A percentile compares a stretch with the other conserved stretches of the same genome.
These are phyloP conservation scores for Pichia inconspicua DNA, from an alignment of 1,139 yeast genomes.

Conservation along the genomic window DNA sequence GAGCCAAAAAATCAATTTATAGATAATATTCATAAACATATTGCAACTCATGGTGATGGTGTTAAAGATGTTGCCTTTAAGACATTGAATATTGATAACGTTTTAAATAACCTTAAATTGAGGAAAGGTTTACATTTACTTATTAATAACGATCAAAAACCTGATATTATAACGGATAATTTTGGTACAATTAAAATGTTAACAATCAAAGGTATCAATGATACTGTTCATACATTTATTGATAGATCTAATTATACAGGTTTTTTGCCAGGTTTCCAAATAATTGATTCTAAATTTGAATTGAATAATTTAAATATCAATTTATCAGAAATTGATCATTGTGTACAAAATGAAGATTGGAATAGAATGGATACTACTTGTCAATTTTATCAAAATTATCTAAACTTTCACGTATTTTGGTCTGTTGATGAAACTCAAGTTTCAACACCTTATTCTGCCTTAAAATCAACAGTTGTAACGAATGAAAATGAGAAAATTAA, in stretches of 20 bases:
- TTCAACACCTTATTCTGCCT: conserved; percentile 60
- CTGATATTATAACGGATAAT: conserved; percentile 36
- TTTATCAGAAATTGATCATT: conserved; percentile 54
- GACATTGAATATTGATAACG: conserved; percentile 24
- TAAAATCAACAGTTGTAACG: conserved; percentile 71
- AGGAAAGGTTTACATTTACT: conserved; percentile 2
- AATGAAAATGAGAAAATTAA: conserved; percentile 57
- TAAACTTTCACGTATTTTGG: conserved; percentile 77
- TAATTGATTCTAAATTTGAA: conserved; percentile 1
- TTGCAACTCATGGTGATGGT: conserved; percentile 65
- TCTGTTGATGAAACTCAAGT: conserved; percentile 73
- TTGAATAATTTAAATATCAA: conserved; percentile 18
- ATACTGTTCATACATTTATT: conserved; percentile 61
- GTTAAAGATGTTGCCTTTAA: conserved; percentile 63
- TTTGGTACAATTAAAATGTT: conserved; percentile 49
- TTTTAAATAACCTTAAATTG: conserved; percentile 1
- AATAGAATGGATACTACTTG: conserved; percentile 54
- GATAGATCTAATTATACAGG: conserved; percentile 40
- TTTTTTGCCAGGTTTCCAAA: conserved; percentile 46
- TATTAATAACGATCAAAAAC: conserved; percentile 26
- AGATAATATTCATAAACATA: conserved; percentile 38
- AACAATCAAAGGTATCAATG: conserved; percentile 51
- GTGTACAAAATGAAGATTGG: conserved; percentile 76
- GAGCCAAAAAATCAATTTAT: conserved; percentile 23
- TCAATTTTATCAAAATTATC: conserved; percentile 46